Percentiles rank a stretch among this genome's conserved stretches.
phyloP scores from a whole-genome alignment of 179 eudicot genomes.

The Patellifolia procumbens region DNA sequence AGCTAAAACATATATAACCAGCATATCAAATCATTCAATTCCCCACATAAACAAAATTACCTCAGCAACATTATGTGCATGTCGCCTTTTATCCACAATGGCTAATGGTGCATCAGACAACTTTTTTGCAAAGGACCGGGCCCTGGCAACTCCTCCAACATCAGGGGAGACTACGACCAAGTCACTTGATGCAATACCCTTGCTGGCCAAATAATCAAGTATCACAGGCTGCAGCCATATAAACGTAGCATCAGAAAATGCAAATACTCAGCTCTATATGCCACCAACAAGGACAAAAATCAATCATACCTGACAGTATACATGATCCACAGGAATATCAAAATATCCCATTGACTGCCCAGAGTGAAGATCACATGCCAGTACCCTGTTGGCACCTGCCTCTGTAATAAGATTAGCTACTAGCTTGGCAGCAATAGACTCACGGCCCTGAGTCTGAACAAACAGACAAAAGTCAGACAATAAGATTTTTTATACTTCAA shows the following conservation, averaged over 20 bases:
- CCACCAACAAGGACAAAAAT: conserved; percentile 5
- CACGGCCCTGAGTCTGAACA: conserved; percentile 88
- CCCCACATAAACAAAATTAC: conserved; percentile 34
- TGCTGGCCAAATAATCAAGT: conserved; percentile 94
- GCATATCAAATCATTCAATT: not conserved
- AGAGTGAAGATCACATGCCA: conserved; percentile 93
- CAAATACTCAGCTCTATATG: not conserved
- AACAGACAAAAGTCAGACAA: conserved; percentile 7
- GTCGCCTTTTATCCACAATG: conserved; percentile 92
- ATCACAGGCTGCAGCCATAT: conserved; percentile 68
- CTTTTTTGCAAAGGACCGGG: conserved; percentile 91
- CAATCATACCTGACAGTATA: conserved; percentile 72
- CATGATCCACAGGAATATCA: conserved; percentile 93
- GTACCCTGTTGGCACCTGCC: conserved; percentile 92
- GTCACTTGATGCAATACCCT: conserved; percentile 67
- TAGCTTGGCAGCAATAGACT: conserved; percentile 86
- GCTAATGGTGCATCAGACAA: conserved; percentile 96
- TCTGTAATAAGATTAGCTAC: conserved; percentile 85
- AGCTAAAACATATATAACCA: not conserved
- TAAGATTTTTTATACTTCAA: not conserved
- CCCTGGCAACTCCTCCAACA: conserved; percentile 98
- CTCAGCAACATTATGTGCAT: conserved; percentile 88
- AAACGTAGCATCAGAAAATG: conserved; percentile 11
- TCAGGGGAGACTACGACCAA: conserved; percentile 96
- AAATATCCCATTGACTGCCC: conserved; percentile 97